Evolutionary conservation across 2,329 filamentous ascomycete genomes (phyloP), one percentile per base, ranked within the genome.

Genomic region (Seiridium unicorne): DNA sequence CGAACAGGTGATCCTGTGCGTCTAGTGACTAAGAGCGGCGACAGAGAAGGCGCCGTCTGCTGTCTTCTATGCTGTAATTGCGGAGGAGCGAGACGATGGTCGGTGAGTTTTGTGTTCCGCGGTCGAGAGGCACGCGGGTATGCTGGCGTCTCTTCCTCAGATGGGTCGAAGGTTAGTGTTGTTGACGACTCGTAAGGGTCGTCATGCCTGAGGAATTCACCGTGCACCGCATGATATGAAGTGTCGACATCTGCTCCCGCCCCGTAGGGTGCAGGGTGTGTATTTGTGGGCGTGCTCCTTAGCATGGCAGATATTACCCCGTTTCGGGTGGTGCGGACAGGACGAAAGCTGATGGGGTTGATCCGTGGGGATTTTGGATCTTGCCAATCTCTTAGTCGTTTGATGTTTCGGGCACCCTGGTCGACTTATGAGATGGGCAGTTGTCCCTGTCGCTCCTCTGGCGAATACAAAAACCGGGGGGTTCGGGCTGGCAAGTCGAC

Each of bases 31-130:
- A 47, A 57, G 8, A 53, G 44, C 5, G 51, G 57, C 13, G 55
- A 56, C 38, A 51, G 34, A n/a, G 51, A 48, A 40, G 58, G 59
- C 10, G 61, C 62, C 58, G 60, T 62, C 35, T 69, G 68, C 55
- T 71, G 71, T 5, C 70, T 67, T 54, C 68, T 66, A 51, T 72
- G 69, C 42, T 66, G 68, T 40, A 63, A 51, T 49, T 65, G 58
- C 48, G 58, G 60, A 10, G 42, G 62, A 61, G 59, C 51, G 53
- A 32, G 53, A 59, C 49, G 55, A 59, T 54, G 60, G 54, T 64
- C 59, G 35, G 59, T 9, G 47, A 47, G 35, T 46, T 34, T 31
- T 35, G 55, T 18, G 18, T 46, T 32, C 18, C 54, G 54, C 35
- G 36, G 9, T 36, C 26, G 54, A 46, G 54, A 31, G 9, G 35